These are phyloP conservation scores for Drechslerella stenobrocha DNA, from an alignment of 2,329 filamentous ascomycete genomes.

Conservation along the genomic window DNA sequence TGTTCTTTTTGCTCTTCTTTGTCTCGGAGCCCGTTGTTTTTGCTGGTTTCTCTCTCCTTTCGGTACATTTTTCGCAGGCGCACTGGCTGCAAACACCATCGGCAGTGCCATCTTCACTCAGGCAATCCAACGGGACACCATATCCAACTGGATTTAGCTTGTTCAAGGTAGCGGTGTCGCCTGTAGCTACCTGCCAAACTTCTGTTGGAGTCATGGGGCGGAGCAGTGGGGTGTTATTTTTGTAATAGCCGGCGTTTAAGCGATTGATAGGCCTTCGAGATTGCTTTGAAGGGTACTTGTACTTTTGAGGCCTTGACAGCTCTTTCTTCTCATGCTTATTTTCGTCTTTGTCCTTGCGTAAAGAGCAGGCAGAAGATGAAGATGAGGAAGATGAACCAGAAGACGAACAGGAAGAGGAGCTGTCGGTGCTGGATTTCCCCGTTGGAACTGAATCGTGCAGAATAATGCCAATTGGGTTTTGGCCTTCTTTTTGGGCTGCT, in stretches of 20 bases:
- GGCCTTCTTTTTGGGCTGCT: constrained; percentile 9
- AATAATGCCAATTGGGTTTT: constrained; percentile 12
- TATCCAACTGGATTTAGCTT: constrained; percentile 22
- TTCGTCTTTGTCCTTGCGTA: neutral
- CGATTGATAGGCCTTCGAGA: constrained; percentile 39
- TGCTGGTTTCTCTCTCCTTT: constrained; percentile 2
- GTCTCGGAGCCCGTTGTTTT: too few relatives aligned
- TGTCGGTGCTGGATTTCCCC: neutral
- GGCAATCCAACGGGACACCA: constrained; percentile 27
- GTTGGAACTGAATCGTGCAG: neutral
- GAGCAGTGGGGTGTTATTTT: constrained; percentile 15
- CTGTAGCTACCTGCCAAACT: constrained; percentile 25
- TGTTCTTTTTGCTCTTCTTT: neutral
- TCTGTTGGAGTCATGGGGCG: constrained; percentile 31
- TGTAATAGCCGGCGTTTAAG: constrained; percentile 41
- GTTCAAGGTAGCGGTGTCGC: constrained; percentile 15
- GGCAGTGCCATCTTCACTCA: constrained; percentile 24
- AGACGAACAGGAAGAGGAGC: constrained; percentile 20
- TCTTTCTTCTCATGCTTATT: constrained; percentile 19
- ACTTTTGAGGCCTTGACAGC: constrained; percentile 15
- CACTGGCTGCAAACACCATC: constrained; percentile 18
- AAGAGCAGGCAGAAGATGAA: constrained; percentile 7
- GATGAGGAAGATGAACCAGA: constrained; percentile 9
- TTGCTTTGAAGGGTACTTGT: constrained; percentile 34
- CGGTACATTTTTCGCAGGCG: constrained; percentile 11